Base-by-base conservation (phyloP, 352 stramenopile genomes). In the Elongisporangium undulatum region DNA sequence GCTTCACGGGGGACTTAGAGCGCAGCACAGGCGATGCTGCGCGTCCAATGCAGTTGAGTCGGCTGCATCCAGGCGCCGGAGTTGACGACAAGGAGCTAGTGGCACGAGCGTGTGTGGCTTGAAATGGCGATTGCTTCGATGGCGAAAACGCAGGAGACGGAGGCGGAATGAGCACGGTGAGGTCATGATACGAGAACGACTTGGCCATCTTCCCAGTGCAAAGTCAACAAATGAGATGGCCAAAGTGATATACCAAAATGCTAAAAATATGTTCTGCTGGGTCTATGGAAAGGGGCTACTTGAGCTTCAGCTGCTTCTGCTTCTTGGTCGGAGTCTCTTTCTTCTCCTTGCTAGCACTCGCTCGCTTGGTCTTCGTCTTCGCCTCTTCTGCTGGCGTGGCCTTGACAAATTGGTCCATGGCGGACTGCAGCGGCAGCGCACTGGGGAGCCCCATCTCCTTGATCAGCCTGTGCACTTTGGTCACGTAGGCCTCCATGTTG, bases 401-500 rank as follows among this genome's bases (percentile, higher is more conserved):
- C 17, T 45, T 48, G 6, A 54, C 20, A 19, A 51, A 21, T 19
- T 66, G 61, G 49, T 55, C 38, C 48, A 55, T 67, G 24, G 63
- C 67, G 49, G 51, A 41, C 29, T 41, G 29, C 29, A 41, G 29
- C 8, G 29, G 29, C 21, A 38, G n/a, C 2, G 34, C 38, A 0
- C 22, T 19, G 23, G 12, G 22, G 8, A 58, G 23, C 1, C 24
- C 48, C 20, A 56, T 54, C n/a, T 17, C 49, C 23, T 58, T 62
- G 22, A 59, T 67, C 10, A 77, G 64, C 54, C 61, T 64, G 19
- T 74, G 62, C 23, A 84, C 76, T 61, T 89, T 90, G 21, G 64
- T 56, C 34, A 95, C 66, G 63, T 95, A 95, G 12, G 71, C 82
- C 17, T 89, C 83, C 67, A 99, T 97, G 67, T 97, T 88, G 69